A percentile compares a stretch with the other conserved stretches of the same genome.
Evolutionary conservation across 2,329 filamentous ascomycete genomes (phyloP).

Genomic region (Stemphylium beticola): DNA sequence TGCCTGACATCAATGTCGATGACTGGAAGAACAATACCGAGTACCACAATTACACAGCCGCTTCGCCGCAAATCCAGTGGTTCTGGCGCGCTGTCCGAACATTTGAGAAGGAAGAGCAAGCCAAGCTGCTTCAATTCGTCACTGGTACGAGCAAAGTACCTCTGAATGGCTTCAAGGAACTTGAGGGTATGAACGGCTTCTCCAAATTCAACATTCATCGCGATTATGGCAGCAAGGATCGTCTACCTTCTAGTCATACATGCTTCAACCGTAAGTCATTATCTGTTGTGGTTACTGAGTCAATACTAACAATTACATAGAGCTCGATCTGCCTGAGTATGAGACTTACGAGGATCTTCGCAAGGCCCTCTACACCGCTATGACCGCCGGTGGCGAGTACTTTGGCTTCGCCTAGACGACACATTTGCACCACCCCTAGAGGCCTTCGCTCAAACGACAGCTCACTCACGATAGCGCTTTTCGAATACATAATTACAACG

Average conservation of each 20-base stretch:
- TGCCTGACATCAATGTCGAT: conserved; percentile 96
- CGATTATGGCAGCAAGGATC: conserved; percentile 95
- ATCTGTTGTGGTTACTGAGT: background rate
- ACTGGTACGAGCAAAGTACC: conserved; percentile 98
- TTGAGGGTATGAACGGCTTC: conserved; percentile 99
- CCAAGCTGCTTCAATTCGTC: conserved; percentile 96
- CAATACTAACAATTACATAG: conserved; percentile 59
- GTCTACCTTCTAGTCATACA: conserved; percentile 93
- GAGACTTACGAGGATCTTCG: conserved; percentile 92
- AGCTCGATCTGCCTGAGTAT: conserved; percentile 97
- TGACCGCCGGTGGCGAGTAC: conserved; percentile 96
- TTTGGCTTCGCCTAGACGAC: conserved; percentile 86
- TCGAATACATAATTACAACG: conserved; percentile 24
- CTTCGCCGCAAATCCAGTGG: conserved; percentile 97
- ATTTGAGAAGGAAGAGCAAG: conserved; percentile 98
- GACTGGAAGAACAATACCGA: conserved; percentile 99
- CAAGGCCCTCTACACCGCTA: conserved; percentile 88
- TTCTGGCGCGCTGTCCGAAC: conserved; percentile 98
- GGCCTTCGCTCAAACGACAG: background rate
- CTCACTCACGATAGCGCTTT: conserved; percentile 8
- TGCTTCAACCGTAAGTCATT: conserved; percentile 94
- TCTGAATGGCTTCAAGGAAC: conserved; percentile 97
- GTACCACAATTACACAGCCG: conserved; percentile 95
- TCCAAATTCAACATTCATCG: conserved; percentile 99
- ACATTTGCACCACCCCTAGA: background rate